Conservation (phyloP, 805 yeast species). For the Tetrapisispora phaffii region DNA sequence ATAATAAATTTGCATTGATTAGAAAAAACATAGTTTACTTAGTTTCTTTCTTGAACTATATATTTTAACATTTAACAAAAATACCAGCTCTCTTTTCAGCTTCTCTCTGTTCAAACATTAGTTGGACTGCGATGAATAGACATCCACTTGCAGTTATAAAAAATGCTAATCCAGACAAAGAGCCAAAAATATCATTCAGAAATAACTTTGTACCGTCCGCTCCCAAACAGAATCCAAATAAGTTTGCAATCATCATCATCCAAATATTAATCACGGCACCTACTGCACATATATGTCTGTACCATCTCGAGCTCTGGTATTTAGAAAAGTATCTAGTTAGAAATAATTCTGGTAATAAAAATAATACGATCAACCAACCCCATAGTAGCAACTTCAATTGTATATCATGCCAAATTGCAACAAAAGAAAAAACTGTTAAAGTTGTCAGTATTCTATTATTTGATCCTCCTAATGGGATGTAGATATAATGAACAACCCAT, state of each 20-base stretch:
- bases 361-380: slow-evolving; percentile 92
- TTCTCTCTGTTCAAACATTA: slow-evolving; percentile 90
- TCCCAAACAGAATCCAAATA: slow-evolving; percentile 92
- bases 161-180: slow-evolving; percentile 57
- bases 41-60: too few relatives aligned
- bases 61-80: slow-evolving; percentile 55
- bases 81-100: slow-evolving; percentile 76
- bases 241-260: slow-evolving; percentile 96
- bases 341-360: slow-evolving; percentile 74
- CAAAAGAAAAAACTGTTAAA: slow-evolving; percentile 83
- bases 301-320: slow-evolving; percentile 50
- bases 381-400: slow-evolving; percentile 76
- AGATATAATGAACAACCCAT: slow-evolving; percentile 83
- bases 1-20: background rate
- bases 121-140: slow-evolving; percentile 76
- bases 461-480: slow-evolving; percentile 85
- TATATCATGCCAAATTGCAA: slow-evolving; percentile 97
- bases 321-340: slow-evolving; percentile 38
- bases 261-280: slow-evolving; percentile 89
- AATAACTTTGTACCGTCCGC: slow-evolving; percentile 68
- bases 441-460: slow-evolving; percentile 62
- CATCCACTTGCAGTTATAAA: slow-evolving; percentile 50
- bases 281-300: slow-evolving; percentile 67
- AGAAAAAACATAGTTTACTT: background rate
- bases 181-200: slow-evolving; percentile 59